Conservation (phyloP, 2,329 filamentous ascomycete species). For the Dactylellina parvicollis region DNA sequence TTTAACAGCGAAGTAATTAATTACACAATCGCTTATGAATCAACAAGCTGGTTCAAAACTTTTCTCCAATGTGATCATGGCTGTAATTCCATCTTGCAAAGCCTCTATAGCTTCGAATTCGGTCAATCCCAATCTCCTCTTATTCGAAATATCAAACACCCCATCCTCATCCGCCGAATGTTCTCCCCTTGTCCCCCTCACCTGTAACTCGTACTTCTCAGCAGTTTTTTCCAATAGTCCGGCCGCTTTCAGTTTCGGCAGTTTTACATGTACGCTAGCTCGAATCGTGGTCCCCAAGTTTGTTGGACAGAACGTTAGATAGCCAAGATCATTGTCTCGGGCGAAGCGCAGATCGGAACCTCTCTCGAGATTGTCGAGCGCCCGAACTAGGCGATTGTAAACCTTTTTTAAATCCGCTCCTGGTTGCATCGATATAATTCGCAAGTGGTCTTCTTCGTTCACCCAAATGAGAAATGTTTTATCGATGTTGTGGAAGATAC, state of each 20-base stretch:
- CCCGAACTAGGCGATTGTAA: not conserved
- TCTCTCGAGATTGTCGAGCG: not conserved
- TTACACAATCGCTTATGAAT: too few species aligned
- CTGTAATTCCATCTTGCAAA: not conserved
- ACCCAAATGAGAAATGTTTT: constrained; percentile 10
- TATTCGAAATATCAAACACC: constrained; percentile 4
- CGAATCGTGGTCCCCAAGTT: constrained; percentile 2
- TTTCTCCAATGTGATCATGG: too few species aligned
- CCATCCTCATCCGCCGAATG: not conserved
- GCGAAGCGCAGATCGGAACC: not conserved
- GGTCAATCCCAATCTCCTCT: constrained; percentile 1
- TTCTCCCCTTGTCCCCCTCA: constrained; percentile 1
- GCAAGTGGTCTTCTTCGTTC: constrained; percentile 14
- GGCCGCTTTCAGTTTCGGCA: not conserved
- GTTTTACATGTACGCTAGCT: constrained; percentile 2
- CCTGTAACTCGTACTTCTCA: not conserved
- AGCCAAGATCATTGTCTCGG: not conserved
- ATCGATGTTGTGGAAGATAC: constrained; percentile 3
- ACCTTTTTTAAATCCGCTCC: not conserved
- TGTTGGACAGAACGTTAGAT: constrained; percentile 5
- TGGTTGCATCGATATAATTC: constrained; percentile 8
- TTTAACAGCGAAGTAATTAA: too few species aligned
- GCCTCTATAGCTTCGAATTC: not conserved
- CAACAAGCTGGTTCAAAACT: too few species aligned
- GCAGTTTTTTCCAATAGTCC: not conserved